A percentile compares a stretch with the other conserved stretches of the same genome.
These are phyloP conservation scores for Tylopilus sp. DNA, from an alignment of 1,284 basidiomycete genomes.

Conservation along the genomic window DNA sequence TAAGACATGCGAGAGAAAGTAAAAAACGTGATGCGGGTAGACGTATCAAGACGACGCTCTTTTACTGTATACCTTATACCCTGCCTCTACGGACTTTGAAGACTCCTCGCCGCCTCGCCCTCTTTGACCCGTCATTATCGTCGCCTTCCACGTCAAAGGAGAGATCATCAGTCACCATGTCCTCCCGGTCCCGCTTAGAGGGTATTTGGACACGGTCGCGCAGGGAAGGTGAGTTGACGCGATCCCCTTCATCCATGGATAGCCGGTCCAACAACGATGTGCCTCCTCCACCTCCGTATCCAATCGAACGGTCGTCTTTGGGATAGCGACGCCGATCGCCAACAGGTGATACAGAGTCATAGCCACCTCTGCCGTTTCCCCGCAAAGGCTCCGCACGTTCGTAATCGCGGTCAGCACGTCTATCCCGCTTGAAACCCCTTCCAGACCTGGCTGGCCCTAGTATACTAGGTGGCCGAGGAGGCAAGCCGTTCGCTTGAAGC, in stretches of 20 bases:
- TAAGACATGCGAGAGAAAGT: not conserved
- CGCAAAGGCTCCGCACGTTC: slow-evolving; percentile 25
- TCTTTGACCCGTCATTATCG: slow-evolving; percentile 24
- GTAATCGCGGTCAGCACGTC: slow-evolving; percentile 16
- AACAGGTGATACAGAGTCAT: slow-evolving; percentile 16
- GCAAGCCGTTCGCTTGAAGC: slow-evolving; percentile 29
- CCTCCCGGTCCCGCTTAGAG: slow-evolving; percentile 38
- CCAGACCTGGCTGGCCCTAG: slow-evolving; percentile 14
- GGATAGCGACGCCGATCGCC: slow-evolving; percentile 17
- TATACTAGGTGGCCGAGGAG: slow-evolving; percentile 26
- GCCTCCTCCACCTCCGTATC: slow-evolving; percentile 15
- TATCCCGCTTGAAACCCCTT: slow-evolving; percentile 23
- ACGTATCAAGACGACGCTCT: not conserved
- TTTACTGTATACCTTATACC: slow-evolving; percentile 5
- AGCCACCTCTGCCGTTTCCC: slow-evolving; percentile 3
- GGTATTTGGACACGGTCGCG: slow-evolving; percentile 41
- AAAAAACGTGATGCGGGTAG: not conserved
- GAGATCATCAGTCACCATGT: slow-evolving; percentile 30
- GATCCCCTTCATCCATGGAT: slow-evolving; percentile 23
- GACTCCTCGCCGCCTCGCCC: slow-evolving; percentile 23
- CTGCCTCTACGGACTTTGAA: slow-evolving; percentile 21
- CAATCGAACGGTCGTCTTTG: slow-evolving; percentile 10
- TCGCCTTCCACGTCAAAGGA: slow-evolving; percentile 22
- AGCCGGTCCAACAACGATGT: slow-evolving; percentile 39
- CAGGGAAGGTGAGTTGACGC: slow-evolving; percentile 31